Base-by-base conservation (phyloP, 257 asterid genomes). In the Striga asiatica region DNA sequence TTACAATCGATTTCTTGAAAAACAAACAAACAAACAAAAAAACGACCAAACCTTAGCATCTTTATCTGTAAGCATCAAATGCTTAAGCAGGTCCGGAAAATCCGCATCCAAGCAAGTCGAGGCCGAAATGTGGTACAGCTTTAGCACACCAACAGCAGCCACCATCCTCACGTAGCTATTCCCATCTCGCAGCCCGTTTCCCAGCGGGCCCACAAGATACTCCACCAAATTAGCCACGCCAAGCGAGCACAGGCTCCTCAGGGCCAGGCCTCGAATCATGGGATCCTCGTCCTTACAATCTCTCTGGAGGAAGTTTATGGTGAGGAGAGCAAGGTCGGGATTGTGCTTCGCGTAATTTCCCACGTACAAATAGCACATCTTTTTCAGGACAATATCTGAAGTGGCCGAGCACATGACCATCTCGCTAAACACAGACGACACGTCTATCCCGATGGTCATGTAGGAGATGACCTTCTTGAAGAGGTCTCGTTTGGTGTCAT, bases 321-420 rank as follows among this genome's bases (percentile, higher is more conserved):
- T 88, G 85, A 92, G 69, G 64, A 92, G 93, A 2, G 95, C 96
- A 21, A 92, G 94, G 59, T 92, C 99, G 0, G 99, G 99, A 63
- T 92, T 92, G 78, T 81, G 56, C 78, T 92, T 88, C 0, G 99
- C 99, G 31, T 92, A 92, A 72, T 92, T 88, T 48, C 99, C 97
- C 0, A 92, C 99, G 37, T 92, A 92, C 52, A 92, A 75, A 56
- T 92, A 92, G 65, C 97, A 92, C 99, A 88, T 92, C 78, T 92
- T 92, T 71, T 92, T 88, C 19, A 88, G 94, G 71, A 92, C 95
- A 12, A 92, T 92, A 68, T 92, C 99, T 0, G 99, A 82, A 18
- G 97, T 88, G 2, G 95, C 95, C 16, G 97, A 88, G 77, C 99
- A 92, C 99, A 92, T 92, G 70, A 92, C 99, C 99, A 88, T 92